These are phyloP conservation scores for Wickerhamomyces sydowiorum DNA, from an alignment of 805 yeast species.

Conservation along the genomic window DNA sequence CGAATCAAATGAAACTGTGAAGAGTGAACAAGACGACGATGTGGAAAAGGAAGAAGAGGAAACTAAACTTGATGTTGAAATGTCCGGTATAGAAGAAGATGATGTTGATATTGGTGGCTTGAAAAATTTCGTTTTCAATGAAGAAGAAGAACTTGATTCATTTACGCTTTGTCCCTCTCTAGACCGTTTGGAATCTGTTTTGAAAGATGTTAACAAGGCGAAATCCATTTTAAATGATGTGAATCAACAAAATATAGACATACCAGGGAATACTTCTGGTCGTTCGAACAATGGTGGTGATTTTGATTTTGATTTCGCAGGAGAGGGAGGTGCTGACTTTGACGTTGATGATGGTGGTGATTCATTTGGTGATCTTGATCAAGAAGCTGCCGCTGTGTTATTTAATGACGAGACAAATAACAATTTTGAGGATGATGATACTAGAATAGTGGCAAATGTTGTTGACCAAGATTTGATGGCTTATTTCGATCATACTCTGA, in stretches of 20 bases:
- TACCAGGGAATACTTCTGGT: slow-evolving; percentile 15
- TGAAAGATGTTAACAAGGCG: slow-evolving; percentile 50
- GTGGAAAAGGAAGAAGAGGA: slow-evolving; percentile 3
- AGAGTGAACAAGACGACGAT: slow-evolving; percentile 5
- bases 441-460: slow-evolving; percentile 23
- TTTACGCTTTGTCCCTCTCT: slow-evolving; percentile 67
- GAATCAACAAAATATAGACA: slow-evolving; percentile 25
- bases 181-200: slow-evolving; percentile 49
- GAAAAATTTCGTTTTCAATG: slow-evolving; percentile 22
- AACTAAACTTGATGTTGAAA: slow-evolving; percentile 1
- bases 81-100: slow-evolving; percentile 16
- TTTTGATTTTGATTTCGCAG: slow-evolving; percentile 16
- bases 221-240: slow-evolving; percentile 38
- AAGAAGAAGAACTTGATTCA: slow-evolving; percentile 23
- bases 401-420: slow-evolving; percentile 16
- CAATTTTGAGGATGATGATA: slow-evolving; percentile 15
- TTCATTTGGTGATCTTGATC: slow-evolving; percentile 18
- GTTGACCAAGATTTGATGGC: slow-evolving; percentile 66
- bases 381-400: slow-evolving; percentile 18
- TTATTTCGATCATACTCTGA: slow-evolving; percentile 71
- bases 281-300: slow-evolving; percentile 16
- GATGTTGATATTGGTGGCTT: slow-evolving; percentile 25
- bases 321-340: slow-evolving; percentile 16
- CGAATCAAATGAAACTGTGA: slow-evolving; percentile 6
- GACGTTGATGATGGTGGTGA: slow-evolving; percentile 13